Evolutionary conservation across 345 rosid species (phyloP).

Genomic region (Eucalyptus sideroxylon): DNA sequence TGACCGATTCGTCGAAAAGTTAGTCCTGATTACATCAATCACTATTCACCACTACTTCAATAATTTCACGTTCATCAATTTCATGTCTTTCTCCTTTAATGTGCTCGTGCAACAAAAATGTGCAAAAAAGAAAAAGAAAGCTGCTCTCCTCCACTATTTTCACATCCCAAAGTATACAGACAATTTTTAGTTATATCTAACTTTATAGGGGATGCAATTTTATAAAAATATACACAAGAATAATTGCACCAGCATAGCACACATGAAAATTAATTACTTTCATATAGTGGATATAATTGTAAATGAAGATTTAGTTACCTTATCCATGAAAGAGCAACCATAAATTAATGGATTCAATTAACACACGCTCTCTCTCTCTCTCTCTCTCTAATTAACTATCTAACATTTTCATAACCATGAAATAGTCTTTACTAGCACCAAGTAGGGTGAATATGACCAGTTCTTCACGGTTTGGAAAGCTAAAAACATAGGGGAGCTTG

Average conservation of each 20-base stretch:
- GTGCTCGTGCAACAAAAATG: not conserved
- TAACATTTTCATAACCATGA: not conserved
- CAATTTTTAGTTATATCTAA: not conserved
- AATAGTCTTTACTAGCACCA: not conserved
- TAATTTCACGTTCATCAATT: not conserved
- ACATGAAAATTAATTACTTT: not conserved
- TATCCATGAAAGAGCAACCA: not conserved
- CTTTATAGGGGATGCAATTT: not conserved
- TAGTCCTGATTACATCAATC: not conserved
- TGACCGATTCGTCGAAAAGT: accelerated
- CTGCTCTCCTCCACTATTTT: not conserved
- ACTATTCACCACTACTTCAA: not conserved
- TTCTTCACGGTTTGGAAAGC: not conserved
- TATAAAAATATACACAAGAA: not conserved
- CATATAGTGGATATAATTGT: not conserved
- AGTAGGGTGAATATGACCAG: not conserved
- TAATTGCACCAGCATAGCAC: accelerated
- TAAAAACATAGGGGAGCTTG: not conserved
- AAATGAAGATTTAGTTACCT: not conserved
- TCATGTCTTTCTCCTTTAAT: not conserved
- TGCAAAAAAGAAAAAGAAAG: accelerated
- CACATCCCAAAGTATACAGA: not conserved
- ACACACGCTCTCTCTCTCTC: not conserved
- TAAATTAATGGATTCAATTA: not conserved
- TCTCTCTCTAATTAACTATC: not conserved